A percentile compares a stretch with the other conserved stretches of the same genome.
Conservation (phyloP, 1,284 basidiomycete species). For the Rhodotorula sp. region DNA sequence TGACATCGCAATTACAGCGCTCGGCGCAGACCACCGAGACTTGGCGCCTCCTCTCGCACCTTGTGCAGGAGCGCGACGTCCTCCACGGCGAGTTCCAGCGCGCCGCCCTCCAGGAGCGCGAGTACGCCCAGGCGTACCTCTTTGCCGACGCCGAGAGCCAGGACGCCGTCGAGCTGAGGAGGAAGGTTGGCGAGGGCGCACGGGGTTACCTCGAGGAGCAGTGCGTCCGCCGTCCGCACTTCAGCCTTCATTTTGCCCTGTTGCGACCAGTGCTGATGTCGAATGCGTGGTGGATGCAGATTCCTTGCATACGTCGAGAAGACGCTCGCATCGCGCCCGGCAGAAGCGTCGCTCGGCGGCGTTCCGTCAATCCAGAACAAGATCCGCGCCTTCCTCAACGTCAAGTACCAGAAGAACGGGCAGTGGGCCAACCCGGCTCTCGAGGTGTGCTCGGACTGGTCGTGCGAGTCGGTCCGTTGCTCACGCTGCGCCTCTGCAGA, state of each 20-base stretch:
- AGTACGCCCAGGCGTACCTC: constrained; percentile 57
- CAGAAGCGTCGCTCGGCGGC: constrained; percentile 86
- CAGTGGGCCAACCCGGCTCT: constrained; percentile 76
- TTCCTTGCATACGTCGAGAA: constrained; percentile 84
- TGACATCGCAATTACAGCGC: constrained; percentile 8
- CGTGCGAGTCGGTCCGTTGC: not conserved
- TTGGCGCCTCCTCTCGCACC: constrained; percentile 54
- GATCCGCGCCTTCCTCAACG: constrained; percentile 78
- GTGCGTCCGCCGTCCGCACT: constrained; percentile 60
- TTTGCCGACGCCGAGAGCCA: constrained; percentile 38
- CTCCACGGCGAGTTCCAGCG: constrained; percentile 51
- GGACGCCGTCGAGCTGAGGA: constrained; percentile 47
- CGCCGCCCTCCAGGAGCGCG: constrained; percentile 51
- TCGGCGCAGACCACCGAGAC: constrained; percentile 51
- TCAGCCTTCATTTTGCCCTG: constrained; percentile 64
- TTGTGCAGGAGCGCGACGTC: constrained; percentile 55
- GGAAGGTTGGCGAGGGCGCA: constrained; percentile 44
- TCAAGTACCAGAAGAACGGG: constrained; percentile 69
- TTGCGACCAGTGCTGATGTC: not conserved
- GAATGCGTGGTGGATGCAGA: no score
- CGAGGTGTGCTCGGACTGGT: constrained; percentile 60
- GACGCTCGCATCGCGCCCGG: constrained; percentile 77
- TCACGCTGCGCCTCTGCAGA: constrained; percentile 52
- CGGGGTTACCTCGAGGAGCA: constrained; percentile 60
- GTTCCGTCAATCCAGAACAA: constrained; percentile 88